These are phyloP conservation scores for Zygosaccharomyces sapae DNA, from an alignment of 1,139 yeast genomes.

Conservation along the genomic window DNA sequence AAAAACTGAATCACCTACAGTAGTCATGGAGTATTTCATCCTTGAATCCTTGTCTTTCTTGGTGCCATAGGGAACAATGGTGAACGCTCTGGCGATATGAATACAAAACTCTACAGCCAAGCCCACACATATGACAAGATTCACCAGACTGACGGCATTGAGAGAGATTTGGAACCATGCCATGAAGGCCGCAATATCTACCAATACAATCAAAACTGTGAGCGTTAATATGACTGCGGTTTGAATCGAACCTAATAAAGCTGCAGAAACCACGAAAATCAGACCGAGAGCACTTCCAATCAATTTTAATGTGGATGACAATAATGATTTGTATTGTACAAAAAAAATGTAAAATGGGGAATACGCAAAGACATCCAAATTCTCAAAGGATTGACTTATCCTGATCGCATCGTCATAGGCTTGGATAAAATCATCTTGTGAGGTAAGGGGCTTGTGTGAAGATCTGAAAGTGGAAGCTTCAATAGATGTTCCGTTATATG, in stretches of 20 bases:
- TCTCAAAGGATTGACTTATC: constrained; percentile 56
- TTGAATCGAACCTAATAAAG: constrained; percentile 63
- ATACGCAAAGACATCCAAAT: constrained; percentile 72
- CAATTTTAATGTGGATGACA: constrained; percentile 52
- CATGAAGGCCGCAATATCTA: constrained; percentile 79
- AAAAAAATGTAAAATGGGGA: constrained; percentile 91
- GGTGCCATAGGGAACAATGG: constrained; percentile 40
- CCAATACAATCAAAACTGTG: constrained; percentile 54
- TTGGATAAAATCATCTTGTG: constrained; percentile 77
- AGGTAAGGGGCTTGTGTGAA: constrained; percentile 73
- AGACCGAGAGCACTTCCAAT: constrained; percentile 53
- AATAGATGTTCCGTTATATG: constrained; percentile 44
- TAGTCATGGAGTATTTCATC: constrained; percentile 55
- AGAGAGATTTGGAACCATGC: constrained; percentile 68
- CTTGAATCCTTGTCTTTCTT: constrained; percentile 36
- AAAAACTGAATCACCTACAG: constrained; percentile 82
- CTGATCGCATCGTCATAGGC: constrained; percentile 77
- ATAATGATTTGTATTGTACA: constrained; percentile 74
- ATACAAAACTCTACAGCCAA: constrained; percentile 89
- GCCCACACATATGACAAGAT: constrained; percentile 84
- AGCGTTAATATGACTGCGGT: constrained; percentile 50
- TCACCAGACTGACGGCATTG: constrained; percentile 87
- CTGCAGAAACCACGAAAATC: constrained; percentile 51
- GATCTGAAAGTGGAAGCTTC: constrained; percentile 68
- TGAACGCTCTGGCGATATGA: constrained; percentile 78